These are phyloP conservation scores for Fragosphaeria purpurea DNA, from an alignment of 2,329 filamentous ascomycete genomes.

Conservation along the genomic window DNA sequence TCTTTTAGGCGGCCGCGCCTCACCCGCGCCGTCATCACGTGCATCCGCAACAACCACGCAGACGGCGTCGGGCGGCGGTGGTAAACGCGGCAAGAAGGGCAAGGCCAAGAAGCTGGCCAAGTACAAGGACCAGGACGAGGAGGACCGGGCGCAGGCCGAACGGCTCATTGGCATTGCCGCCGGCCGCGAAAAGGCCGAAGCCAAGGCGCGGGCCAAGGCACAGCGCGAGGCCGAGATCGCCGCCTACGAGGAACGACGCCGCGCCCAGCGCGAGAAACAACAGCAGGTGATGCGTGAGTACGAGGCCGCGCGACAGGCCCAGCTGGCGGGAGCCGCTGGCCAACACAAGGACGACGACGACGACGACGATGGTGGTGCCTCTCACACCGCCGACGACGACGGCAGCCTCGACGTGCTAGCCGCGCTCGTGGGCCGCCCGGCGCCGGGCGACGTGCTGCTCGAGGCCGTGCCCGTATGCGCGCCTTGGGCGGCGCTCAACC, in stretches of 20 bases:
- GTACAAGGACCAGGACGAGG: conserved; percentile 90
- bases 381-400: conserved; percentile 32
- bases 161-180: conserved; percentile 70
- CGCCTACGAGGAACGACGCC: conserved; percentile 63
- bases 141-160: conserved; percentile 77
- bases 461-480: conserved; percentile 55
- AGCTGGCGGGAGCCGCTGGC: conserved; percentile 49
- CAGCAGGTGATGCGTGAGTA: conserved; percentile 67
- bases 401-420: conserved; percentile 44
- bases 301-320: conserved; percentile 56
- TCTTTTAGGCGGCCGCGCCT: background rate
- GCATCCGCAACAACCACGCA: conserved; percentile 31
- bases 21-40: conserved; percentile 10
- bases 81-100: conserved; percentile 63
- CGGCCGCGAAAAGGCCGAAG: conserved; percentile 57
- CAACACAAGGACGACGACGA: conserved; percentile 39
- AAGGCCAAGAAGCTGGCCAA: conserved; percentile 89
- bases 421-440: conserved; percentile 64
- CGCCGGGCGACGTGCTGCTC: conserved; percentile 73
- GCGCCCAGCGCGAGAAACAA: conserved; percentile 68
- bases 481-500: conserved; percentile 52
- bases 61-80: conserved; percentile 2
- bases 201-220: conserved; percentile 57
- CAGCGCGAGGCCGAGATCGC: conserved; percentile 62
- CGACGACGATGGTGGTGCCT: conserved; percentile 36